These are phyloP conservation scores for Monosporascus sp. DNA, from an alignment of 2,329 filamentous ascomycete species.

Conservation along the genomic window DNA sequence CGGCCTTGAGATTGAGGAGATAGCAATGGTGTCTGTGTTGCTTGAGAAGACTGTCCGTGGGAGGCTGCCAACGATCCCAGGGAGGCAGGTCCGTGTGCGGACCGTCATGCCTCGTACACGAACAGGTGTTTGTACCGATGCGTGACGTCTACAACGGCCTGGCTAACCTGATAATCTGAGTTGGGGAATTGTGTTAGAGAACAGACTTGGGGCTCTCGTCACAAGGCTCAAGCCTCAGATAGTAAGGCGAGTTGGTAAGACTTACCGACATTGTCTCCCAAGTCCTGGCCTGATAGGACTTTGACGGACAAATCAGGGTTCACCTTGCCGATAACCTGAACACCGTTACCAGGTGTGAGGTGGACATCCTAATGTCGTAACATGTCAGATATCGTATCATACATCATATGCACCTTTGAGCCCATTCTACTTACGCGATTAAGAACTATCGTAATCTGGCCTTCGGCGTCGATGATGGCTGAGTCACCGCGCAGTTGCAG, in stretches of 20 bases:
- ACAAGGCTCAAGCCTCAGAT: background rate
- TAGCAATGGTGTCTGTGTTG: slow-evolving; percentile 9
- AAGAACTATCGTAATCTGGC: slow-evolving; percentile 67
- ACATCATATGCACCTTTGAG: too few relatives aligned
- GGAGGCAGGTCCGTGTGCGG: slow-evolving; percentile 28
- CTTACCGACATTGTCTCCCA: slow-evolving; percentile 65
- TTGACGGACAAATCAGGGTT: slow-evolving; percentile 67
- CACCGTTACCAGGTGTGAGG: slow-evolving; percentile 62
- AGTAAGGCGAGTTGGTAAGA: slow-evolving; percentile 15
- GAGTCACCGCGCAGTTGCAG: slow-evolving; percentile 73
- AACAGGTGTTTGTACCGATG: slow-evolving; percentile 80
- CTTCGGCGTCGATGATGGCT: slow-evolving; percentile 75
- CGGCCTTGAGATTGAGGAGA: slow-evolving; percentile 3
- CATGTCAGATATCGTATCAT: background rate
- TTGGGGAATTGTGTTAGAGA: background rate
- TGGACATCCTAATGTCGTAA: slow-evolving; percentile 55
- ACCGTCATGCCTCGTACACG: slow-evolving; percentile 41
- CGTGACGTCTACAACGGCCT: slow-evolving; percentile 78
- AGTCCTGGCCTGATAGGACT: slow-evolving; percentile 63
- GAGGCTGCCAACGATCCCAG: slow-evolving; percentile 33
- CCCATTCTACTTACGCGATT: slow-evolving; percentile 53
- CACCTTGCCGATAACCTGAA: slow-evolving; percentile 77
- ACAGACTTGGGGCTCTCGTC: slow-evolving; percentile 4
- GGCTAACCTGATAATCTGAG: slow-evolving; percentile 68
- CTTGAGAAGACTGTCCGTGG: slow-evolving; percentile 11